Base-by-base conservation (phyloP, 1,284 basidiomycete species). In the Sporisorium iseilematis-ciliati region DNA sequence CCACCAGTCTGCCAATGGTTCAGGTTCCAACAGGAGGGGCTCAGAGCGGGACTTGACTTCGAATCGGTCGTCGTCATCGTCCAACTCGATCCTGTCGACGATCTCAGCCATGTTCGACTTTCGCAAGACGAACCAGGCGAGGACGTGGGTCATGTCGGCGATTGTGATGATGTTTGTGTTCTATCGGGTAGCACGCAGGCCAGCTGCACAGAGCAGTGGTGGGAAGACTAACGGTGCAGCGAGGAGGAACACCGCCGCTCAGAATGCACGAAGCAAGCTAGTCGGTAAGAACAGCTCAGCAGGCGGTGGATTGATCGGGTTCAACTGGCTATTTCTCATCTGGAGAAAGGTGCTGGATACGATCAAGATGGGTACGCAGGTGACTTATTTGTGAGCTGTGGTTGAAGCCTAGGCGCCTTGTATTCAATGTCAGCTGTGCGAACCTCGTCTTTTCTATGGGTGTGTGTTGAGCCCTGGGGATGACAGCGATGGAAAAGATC, bases 331-430 rank as follows among this genome's bases (percentile, higher is more conserved):
- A n/a, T 51, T 67, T 4, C 38, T 75, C 16, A 31, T 76, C 29
- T 76, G 65, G 65, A 49, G 43, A 23, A 76, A 76, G 57, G 65
- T 76, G 33, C 50, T 72, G 49, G 64, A 61, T 20, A 76, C 74
- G 21, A 67, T 76, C 68, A 76, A 60, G 57, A 76, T 76, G 72
- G 74, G 74, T 18, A 76, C 74, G 16, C 74, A 76, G 54, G 74
- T 76, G 55, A 76, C 68, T 21, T 76, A 76, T 43, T 58, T 76
- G 4, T 76, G 35, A 65, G 38, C 18, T 7, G 7, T 12, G 35
- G 20, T 29, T 25, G 35, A 38, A 16, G 35, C 12, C 35, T 38
- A 38, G 16, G 35, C 35, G 35, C 35, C 35, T 16, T 38, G 14
- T 16, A 38, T 50, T 50, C 49, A 50, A 50, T 50, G 49, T 35